Conservation (phyloP, 371 early-diverging fungal species). For the Zopfochytrium polystomum region DNA sequence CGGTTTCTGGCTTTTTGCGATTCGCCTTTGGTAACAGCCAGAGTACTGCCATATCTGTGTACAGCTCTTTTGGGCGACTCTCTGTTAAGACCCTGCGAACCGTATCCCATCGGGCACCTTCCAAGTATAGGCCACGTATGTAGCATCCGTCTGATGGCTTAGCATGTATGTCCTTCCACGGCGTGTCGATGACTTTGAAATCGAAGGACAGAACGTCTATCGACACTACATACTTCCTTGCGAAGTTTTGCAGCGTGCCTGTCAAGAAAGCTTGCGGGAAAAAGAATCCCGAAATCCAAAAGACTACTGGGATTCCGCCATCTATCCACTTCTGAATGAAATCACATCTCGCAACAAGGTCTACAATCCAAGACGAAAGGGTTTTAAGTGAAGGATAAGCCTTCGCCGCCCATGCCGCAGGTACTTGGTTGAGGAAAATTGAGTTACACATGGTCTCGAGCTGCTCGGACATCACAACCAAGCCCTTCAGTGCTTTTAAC, state of each 20-base stretch:
- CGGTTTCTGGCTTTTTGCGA: slow-evolving; percentile 47
- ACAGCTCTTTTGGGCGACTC: slow-evolving; percentile 53
- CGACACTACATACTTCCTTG: slow-evolving; percentile 51
- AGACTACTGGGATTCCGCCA: slow-evolving; percentile 51
- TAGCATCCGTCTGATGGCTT: slow-evolving; percentile 59
- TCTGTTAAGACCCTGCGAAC: slow-evolving; percentile 38
- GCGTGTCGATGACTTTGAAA: slow-evolving; percentile 46
- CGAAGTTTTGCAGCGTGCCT: slow-evolving; percentile 56
- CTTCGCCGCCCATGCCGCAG: slow-evolving; percentile 49
- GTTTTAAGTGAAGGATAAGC: slow-evolving; percentile 62
- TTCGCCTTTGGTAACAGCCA: slow-evolving; percentile 56
- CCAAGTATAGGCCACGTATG: slow-evolving; percentile 54
- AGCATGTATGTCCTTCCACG: slow-evolving; percentile 47
- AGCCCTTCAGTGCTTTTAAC: slow-evolving; percentile 51
- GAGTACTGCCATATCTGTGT: slow-evolving; percentile 55
- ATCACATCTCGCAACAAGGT: slow-evolving; percentile 48
- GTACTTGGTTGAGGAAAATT: slow-evolving; percentile 55
- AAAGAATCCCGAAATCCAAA: slow-evolving; percentile 60
- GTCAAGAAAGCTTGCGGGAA: slow-evolving; percentile 63
- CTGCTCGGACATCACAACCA: slow-evolving; percentile 57
- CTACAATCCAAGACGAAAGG: slow-evolving; percentile 50
- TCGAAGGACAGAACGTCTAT: slow-evolving; percentile 54
- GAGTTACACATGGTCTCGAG: slow-evolving; percentile 53
- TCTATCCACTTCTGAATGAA: slow-evolving; percentile 58
- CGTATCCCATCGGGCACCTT: slow-evolving; percentile 58